Conservation (phyloP, 2,329 filamentous ascomycete genomes). For the Aspergillus quadrilineatus region DNA sequence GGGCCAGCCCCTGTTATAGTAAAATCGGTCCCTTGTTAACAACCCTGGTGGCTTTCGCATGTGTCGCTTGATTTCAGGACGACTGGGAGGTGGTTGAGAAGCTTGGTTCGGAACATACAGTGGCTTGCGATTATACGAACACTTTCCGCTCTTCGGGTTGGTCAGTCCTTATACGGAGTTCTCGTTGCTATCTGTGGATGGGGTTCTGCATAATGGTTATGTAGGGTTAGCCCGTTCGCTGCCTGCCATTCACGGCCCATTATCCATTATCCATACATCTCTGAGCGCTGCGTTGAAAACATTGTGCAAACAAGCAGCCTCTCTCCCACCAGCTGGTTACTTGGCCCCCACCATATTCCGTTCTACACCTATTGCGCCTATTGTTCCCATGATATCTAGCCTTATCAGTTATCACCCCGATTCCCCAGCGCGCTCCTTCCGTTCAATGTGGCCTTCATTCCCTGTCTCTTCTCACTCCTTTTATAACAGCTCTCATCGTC, state of each 20-base stretch:
- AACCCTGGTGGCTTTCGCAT: conserved; percentile 6
- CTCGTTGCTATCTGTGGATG: conserved; percentile 10
- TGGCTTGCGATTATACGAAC: conserved; percentile 13
- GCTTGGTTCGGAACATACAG: conserved; percentile 14
- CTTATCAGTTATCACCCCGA: conserved; percentile 1
- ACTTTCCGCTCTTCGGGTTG: conserved; percentile 8
- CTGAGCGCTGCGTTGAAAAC: conserved; percentile 10
- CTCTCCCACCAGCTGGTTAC: background rate
- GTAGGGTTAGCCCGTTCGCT: conserved; percentile 6
- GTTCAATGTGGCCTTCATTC: conserved; percentile 15
- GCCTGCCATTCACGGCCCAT: conserved; percentile 6
- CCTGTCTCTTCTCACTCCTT: conserved; percentile 24
- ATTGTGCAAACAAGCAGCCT: conserved; percentile 13
- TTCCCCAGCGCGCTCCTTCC: conserved; percentile 7
- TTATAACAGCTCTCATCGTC: conserved; percentile 33
- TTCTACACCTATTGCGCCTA: background rate
- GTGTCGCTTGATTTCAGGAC: conserved; percentile 15
- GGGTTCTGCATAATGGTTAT: conserved; percentile 10
- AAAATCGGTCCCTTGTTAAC: background rate
- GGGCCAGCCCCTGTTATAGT: conserved; percentile 11
- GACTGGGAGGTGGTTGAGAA: conserved; percentile 5
- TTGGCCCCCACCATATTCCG: conserved; percentile 1
- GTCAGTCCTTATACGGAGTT: conserved; percentile 9
- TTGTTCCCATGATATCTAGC: conserved; percentile 2
- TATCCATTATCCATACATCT: conserved; percentile 10